Evolutionary conservation across 352 stramenopile genomes (phyloP).

Genomic region (Pythium monospermum): DNA sequence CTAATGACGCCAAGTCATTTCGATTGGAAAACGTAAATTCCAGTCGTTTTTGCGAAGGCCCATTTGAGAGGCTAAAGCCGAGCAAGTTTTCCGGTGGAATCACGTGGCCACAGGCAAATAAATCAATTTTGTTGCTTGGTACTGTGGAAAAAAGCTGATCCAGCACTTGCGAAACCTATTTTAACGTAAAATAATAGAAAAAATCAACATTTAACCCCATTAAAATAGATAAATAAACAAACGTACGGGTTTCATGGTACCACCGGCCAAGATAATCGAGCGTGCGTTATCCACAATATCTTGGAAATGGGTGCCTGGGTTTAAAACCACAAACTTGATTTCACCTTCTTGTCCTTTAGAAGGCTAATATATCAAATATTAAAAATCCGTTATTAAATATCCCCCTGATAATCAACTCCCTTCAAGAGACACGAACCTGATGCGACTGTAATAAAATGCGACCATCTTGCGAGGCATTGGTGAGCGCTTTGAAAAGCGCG

Average conservation of each 20-base stretch:
- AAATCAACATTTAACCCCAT: too few relatives aligned
- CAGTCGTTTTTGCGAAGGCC: slow-evolving; percentile 86
- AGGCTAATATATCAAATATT: slow-evolving; percentile 18
- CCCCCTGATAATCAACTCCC: not conserved
- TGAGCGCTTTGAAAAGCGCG: slow-evolving; percentile 71
- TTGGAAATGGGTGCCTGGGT: slow-evolving; percentile 92
- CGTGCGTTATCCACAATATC: slow-evolving; percentile 93
- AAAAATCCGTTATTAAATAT: not conserved
- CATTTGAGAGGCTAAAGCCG: slow-evolving; percentile 62
- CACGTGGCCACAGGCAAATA: slow-evolving; percentile 98
- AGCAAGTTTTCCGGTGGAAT: slow-evolving; percentile 92
- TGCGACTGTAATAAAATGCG: slow-evolving; percentile 63
- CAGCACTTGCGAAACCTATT: slow-evolving; percentile 90
- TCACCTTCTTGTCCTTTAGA: slow-evolving; percentile 41
- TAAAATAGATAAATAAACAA: not conserved
- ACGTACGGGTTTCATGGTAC: slow-evolving; percentile 94
- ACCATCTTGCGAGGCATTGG: slow-evolving; percentile 57
- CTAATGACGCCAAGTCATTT: slow-evolving; percentile 67
- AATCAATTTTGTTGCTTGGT: slow-evolving; percentile 67
- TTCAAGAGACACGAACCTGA: slow-evolving; percentile 34
- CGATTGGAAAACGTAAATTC: slow-evolving; percentile 92
- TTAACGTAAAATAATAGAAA: too few relatives aligned
- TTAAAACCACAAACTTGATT: slow-evolving; percentile 95
- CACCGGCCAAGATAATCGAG: slow-evolving; percentile 95
- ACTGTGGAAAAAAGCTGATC: slow-evolving; percentile 90